Conservation (phyloP, 768 basidiomycete species). For the Tephrocybe rancida region DNA sequence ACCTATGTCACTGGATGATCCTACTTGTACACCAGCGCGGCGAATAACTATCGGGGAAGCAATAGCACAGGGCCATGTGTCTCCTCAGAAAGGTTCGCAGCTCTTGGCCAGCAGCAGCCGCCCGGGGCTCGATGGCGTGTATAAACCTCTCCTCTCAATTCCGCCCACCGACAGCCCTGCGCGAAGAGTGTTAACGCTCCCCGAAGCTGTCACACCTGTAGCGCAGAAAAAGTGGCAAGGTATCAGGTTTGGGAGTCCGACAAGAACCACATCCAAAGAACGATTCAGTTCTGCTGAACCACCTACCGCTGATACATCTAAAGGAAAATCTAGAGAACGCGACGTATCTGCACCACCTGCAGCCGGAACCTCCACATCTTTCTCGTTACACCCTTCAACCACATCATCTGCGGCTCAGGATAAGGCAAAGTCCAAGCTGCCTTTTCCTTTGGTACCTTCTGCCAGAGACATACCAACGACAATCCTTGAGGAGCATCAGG, state of each 20-base stretch:
- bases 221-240: constrained; percentile 29
- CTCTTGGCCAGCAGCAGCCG: constrained; percentile 28
- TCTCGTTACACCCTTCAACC: not conserved
- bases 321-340: constrained; percentile 7
- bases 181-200: constrained; percentile 32
- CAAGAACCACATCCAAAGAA: constrained; percentile 22
- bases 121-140: constrained; percentile 6
- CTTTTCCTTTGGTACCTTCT: constrained; percentile 35
- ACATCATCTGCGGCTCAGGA: constrained; percentile 1
- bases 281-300: constrained; percentile 34
- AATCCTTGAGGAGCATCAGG: constrained; percentile 34
- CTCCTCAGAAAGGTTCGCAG: constrained; percentile 46
- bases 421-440: constrained; percentile 24
- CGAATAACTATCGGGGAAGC: constrained; percentile 61
- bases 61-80: constrained; percentile 50
- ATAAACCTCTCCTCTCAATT: constrained; percentile 30
- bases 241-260: constrained; percentile 28
- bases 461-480: constrained; percentile 17
- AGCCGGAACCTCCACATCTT: constrained; percentile 3
- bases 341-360: constrained; percentile 12
- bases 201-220: constrained; percentile 37
- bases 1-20: constrained; percentile 33
- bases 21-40: constrained; percentile 60
- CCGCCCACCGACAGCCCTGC: constrained; percentile 42
- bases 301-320: constrained; percentile 13